phyloP scores from a whole-genome alignment of 2,329 filamentous ascomycete species.

The Sporothrix sp. region DNA sequence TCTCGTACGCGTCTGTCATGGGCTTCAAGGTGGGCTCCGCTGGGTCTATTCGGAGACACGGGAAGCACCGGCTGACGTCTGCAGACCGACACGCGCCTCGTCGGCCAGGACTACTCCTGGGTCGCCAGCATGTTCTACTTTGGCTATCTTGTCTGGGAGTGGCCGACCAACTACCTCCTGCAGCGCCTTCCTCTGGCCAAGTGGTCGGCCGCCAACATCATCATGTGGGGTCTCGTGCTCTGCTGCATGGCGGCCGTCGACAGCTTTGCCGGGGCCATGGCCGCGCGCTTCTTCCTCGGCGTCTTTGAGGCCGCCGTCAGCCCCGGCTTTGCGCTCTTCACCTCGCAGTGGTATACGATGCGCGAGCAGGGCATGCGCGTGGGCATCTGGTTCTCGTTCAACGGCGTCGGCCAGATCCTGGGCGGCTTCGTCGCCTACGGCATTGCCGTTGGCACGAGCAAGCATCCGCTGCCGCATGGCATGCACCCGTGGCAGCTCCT shows the following conservation, averaged over 20 bases:
- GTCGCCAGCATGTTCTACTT: slow-evolving; percentile 41
- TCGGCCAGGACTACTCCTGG: slow-evolving; percentile 39
- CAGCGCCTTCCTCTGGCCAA: slow-evolving; percentile 56
- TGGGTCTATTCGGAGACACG: too few relatives aligned
- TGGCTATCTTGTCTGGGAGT: slow-evolving; percentile 48
- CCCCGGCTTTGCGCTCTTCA: slow-evolving; percentile 59
- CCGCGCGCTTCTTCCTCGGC: slow-evolving; percentile 58
- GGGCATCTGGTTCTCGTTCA: slow-evolving; percentile 58
- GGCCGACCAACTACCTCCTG: slow-evolving; percentile 54
- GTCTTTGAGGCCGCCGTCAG: slow-evolving; percentile 60
- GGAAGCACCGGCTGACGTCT: not conserved
- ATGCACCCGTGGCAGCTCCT: slow-evolving; percentile 54
- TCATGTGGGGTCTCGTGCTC: slow-evolving; percentile 50
- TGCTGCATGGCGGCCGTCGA: slow-evolving; percentile 53
- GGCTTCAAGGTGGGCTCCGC: slow-evolving; percentile 34
- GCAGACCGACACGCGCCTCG: slow-evolving; percentile 32
- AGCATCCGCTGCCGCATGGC: slow-evolving; percentile 20
- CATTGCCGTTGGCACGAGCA: slow-evolving; percentile 39
- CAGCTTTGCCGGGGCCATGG: slow-evolving; percentile 51
- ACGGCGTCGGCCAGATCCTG: slow-evolving; percentile 30
- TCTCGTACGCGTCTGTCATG: slow-evolving; percentile 44
- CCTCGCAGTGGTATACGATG: slow-evolving; percentile 63
- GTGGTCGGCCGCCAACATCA: slow-evolving; percentile 54
- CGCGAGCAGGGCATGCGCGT: slow-evolving; percentile 54
- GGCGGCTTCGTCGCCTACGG: slow-evolving; percentile 32